Evolutionary conservation across 176 grass and related monocot species (phyloP).

Genomic region (bread wheat (Triticum aestivum)): IWGSC_CS_RefSeq_v2.1 NC_057795.1:435451657-435452156

Average conservation of each 20-base stretch:
- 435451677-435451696: too few species aligned
- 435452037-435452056: constrained; percentile 30
- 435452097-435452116: background rate
- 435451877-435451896: constrained; percentile 17
- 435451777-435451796: constrained; percentile 64
- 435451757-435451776: constrained; percentile 75
- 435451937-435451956: constrained; percentile 63
- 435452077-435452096: background rate
- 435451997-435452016: background rate
- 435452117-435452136: background rate
- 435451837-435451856: background rate
- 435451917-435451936: constrained; percentile 79
- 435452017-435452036: background rate
- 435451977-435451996: background rate
- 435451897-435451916: constrained; percentile 2
- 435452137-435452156: background rate
- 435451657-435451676: too few species aligned
- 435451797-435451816: background rate
- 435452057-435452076: background rate
- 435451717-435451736: constrained; percentile 21
- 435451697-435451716: too few species aligned
- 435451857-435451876: background rate
- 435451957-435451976: constrained; percentile 62
- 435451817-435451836: background rate
- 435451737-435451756: constrained; percentile 64